Conservation (phyloP, 2,329 filamentous ascomycete species). For the Penicillium nordicum region DNA sequence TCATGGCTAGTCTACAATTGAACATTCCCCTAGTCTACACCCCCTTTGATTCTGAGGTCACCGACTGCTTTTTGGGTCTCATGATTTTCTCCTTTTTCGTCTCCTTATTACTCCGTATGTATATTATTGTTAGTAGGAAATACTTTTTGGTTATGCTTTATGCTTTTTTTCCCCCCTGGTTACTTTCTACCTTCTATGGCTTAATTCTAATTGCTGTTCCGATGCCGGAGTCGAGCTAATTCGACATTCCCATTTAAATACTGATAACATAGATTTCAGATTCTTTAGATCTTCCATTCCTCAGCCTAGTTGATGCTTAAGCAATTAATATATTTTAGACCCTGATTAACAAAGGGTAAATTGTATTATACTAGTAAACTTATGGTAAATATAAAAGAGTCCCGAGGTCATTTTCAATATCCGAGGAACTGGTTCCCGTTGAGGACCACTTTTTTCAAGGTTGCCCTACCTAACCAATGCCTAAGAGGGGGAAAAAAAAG, state of each 20-base stretch:
- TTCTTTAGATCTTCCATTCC: constrained; percentile 26
- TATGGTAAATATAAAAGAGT: constrained; percentile 13
- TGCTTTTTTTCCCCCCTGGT: no score
- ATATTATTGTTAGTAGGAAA: background rate
- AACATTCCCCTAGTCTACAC: constrained; percentile 21
- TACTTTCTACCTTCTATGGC: background rate
- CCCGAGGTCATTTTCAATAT: constrained; percentile 16
- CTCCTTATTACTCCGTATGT: background rate
- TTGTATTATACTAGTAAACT: constrained; percentile 2
- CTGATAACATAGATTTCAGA: background rate
- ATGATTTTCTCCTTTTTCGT: constrained; percentile 17
- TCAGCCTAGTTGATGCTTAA: constrained; percentile 13
- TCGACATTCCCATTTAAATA: constrained; percentile 12
- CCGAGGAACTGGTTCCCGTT: constrained; percentile 36
- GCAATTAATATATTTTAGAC: constrained; percentile 12
- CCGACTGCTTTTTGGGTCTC: constrained; percentile 23
- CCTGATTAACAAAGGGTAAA: constrained; percentile 8
- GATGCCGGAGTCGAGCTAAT: background rate
- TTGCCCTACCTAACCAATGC: no score
- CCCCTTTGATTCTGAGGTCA: constrained; percentile 18
- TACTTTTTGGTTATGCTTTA: background rate
- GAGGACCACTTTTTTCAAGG: constrained; percentile 5
- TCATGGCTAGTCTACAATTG: constrained; percentile 10
- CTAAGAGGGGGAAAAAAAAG: background rate
- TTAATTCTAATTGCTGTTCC: background rate